A percentile compares a stretch with the other conserved stretches of the same genome.
phyloP scores from a whole-genome alignment of 306 rosid genomes.

The Fragaria ananassa region DNA sequence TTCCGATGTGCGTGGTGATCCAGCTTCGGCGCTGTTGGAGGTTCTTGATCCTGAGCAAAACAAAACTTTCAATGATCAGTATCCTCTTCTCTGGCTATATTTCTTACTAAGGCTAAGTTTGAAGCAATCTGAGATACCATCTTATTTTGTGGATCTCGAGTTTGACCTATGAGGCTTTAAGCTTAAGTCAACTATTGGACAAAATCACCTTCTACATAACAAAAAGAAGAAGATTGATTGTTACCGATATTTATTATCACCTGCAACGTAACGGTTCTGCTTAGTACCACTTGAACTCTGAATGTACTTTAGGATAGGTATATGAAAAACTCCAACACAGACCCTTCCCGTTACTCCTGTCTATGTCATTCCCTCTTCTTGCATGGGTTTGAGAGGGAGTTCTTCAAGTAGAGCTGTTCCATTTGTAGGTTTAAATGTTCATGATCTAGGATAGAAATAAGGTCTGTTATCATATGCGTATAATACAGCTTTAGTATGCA shows the following conservation, averaged over 20 bases:
- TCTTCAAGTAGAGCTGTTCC: background rate
- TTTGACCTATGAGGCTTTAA: background rate
- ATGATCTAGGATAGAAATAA: background rate
- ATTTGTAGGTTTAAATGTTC: background rate
- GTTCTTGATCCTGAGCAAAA: conserved; percentile 99
- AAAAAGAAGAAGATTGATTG: background rate
- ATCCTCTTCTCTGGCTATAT: conserved; percentile 46
- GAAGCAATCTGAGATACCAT: background rate
- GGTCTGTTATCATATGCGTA: background rate
- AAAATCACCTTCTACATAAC: background rate
- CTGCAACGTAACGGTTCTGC: background rate
- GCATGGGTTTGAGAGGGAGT: background rate
- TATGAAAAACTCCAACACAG: background rate
- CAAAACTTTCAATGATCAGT: conserved; percentile 90
- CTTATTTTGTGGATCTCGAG: background rate
- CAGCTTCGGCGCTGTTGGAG: conserved; percentile 93
- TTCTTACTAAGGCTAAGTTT: background rate
- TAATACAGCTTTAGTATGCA: background rate
- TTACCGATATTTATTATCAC: background rate
- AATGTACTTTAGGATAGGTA: background rate
- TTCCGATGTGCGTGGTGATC: conserved; percentile 95
- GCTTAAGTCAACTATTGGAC: background rate
- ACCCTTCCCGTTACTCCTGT: background rate
- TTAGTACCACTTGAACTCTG: background rate
- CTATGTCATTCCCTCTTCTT: background rate